Evolutionary conservation across 495 filamentous ascomycete species (phyloP).

Genomic region (Penicillium paradoxum): DNA sequence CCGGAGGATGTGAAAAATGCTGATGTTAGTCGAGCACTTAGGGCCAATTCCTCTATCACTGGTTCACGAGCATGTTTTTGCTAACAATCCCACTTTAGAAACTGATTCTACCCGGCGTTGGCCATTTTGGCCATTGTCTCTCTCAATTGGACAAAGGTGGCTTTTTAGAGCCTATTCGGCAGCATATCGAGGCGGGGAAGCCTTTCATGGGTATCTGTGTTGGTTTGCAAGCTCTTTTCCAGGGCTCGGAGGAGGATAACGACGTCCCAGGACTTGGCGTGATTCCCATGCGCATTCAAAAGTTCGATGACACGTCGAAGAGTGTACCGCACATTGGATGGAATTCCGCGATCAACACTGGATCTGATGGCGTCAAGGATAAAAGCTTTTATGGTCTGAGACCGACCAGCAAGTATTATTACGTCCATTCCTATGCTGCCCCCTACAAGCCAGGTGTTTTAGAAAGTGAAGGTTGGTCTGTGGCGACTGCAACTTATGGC

Average conservation of each 20-base stretch:
- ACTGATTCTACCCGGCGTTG: conserved; percentile 92
- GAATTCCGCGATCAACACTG: conserved; percentile 72
- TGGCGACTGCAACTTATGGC: conserved; percentile 84
- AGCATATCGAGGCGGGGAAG: conserved; percentile 80
- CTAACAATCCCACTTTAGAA: conserved; percentile 47
- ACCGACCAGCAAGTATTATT: conserved; percentile 90
- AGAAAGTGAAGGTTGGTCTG: conserved; percentile 76
- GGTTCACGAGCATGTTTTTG: not conserved
- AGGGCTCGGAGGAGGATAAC: conserved; percentile 73
- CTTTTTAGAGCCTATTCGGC: conserved; percentile 71
- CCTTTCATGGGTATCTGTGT: conserved; percentile 99
- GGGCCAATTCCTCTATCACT: not conserved
- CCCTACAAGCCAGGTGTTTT: conserved; percentile 66
- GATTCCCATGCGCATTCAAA: conserved; percentile 63
- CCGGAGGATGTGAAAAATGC: conserved; percentile 80
- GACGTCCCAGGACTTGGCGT: conserved; percentile 66
- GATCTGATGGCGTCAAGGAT: conserved; percentile 38
- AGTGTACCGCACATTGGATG: conserved; percentile 97
- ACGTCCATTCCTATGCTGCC: conserved; percentile 91
- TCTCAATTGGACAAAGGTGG: conserved; percentile 72
- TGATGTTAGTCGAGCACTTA: conserved; percentile 53
- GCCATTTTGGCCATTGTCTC: conserved; percentile 95
- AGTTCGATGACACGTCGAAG: conserved; percentile 73
- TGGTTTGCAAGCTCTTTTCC: conserved; percentile 84
- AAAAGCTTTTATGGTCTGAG: conserved; percentile 67